Evolutionary conservation across 208 protist species (phyloP), one percentile per base, ranked within the genome.

Genomic region (Angomonas ambiguus): DNA sequence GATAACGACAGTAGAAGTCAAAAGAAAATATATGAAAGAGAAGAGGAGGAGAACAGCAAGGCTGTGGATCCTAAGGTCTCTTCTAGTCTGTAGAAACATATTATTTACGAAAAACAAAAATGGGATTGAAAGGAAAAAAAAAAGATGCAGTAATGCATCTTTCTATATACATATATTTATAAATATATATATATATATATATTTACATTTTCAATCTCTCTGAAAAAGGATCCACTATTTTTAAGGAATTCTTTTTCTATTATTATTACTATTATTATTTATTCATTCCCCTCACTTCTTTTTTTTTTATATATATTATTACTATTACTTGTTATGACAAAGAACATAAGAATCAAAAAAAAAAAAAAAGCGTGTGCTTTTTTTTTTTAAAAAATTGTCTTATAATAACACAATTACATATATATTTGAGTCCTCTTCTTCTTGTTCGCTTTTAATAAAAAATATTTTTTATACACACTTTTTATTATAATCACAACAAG

Each of bases 1-100:
- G 70, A 59, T 11, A 61, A 72, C 31, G 57, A 74, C 24, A 65
- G n/a, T n/a, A n/a, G n/a, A n/a, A n/a, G n/a, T n/a, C n/a, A n/a
- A n/a, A n/a, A n/a, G n/a, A n/a, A n/a, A n/a, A n/a, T n/a, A n/a
- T n/a, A n/a, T n/a, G n/a, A n/a, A n/a, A n/a, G n/a, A n/a, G n/a
- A n/a, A n/a, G n/a, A n/a, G n/a, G n/a, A n/a, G n/a, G n/a, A n/a
- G n/a, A n/a, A n/a, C n/a, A n/a, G n/a, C n/a, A n/a, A n/a, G n/a
- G n/a, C n/a, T n/a, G n/a, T n/a, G n/a, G n/a, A n/a, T n/a, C n/a
- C n/a, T n/a, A n/a, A n/a, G n/a, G n/a, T n/a, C n/a, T n/a, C n/a
- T n/a, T n/a, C n/a, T n/a, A n/a, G n/a, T n/a, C n/a, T n/a, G n/a
- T n/a, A n/a, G 34, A 42, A 28, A 45, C 8, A 45, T 45, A 25